Evolutionary conservation across 164 flowering plant species (phyloP), one percentile per base, ranked within the genome.

Genomic region (Piper longum): DNA sequence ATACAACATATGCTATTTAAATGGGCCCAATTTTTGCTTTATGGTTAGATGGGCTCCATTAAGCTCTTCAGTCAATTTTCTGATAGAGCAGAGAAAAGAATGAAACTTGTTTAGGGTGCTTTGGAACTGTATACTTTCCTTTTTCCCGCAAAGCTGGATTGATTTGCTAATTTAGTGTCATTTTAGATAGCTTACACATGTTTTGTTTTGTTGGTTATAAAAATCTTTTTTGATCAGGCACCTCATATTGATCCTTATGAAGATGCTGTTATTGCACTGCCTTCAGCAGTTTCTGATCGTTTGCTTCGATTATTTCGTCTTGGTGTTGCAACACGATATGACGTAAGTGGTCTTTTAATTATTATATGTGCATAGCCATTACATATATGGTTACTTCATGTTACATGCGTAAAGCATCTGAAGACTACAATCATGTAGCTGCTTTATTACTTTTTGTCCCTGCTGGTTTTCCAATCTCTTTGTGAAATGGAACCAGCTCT

Each of bases 321-420:
- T 43, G 79, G 77, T 56, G 74, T 79, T 66, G 82, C 78, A 59
- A 76, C 79, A 14, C 65, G 76, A 60, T 79, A 65, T 64, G 82
- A 79, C 70, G 82, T 79, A 70, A 70, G 82, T 68, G 42, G 17
- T 43, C 36, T 57, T 56, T 40, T 39, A 48, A 19, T 16, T 26
- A 26, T 26, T 26, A 26, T 48, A 14, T 9, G 14, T 48, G 52
- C 9, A 48, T 2, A 5, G 9, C 52, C 14, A 2, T 48, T 3
- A 48, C 14, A 14, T 48, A 9, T 9, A 48, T 14, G 9, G 8
- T 48, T 14, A 48, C 11, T 48, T 48, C 8, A 48, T 8, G 12
- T 48, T 2, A 48, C 52, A 6, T 3, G 52, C 7, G 52, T 26
- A 26, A 26, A 26, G 36, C 36, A 26, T 26, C 36, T 2, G 2